These are phyloP conservation scores for Drechslerella dactyloides DNA, from an alignment of 2,329 filamentous ascomycete species.

Conservation along the genomic window DNA sequence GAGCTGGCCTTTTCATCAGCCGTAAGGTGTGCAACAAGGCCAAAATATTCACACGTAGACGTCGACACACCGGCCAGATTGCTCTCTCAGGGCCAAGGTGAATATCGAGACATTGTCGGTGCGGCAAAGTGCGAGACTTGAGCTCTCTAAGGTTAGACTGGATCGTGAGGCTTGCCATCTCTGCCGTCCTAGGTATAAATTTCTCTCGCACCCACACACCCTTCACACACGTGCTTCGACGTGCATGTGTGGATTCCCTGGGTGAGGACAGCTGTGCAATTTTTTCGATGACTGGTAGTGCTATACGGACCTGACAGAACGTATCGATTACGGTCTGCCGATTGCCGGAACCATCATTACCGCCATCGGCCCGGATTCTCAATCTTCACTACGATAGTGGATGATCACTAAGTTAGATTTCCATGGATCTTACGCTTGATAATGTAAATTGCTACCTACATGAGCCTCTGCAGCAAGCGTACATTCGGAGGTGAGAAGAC, in stretches of 20 bases:
- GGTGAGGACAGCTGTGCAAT: constrained; percentile 1
- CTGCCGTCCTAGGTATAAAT: constrained; percentile 23
- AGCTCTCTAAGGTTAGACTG: constrained; percentile 22
- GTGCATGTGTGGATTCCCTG: background rate
- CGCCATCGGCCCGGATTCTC: background rate
- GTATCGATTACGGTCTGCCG: background rate
- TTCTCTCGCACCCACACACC: constrained; percentile 42
- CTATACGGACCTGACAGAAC: background rate
- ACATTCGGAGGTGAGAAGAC: constrained; percentile 3
- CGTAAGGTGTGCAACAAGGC: constrained; percentile 23
- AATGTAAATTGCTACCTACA: no score
- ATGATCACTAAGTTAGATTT: no score
- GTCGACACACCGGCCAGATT: constrained; percentile 19
- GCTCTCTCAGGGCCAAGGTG: constrained; percentile 24
- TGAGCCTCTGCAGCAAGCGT: no score
- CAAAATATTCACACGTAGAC: constrained; percentile 30
- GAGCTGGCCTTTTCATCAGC: constrained; percentile 20
- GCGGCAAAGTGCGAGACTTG: constrained; percentile 12
- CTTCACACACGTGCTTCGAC: background rate
- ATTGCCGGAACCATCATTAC: background rate
- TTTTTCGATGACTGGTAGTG: background rate
- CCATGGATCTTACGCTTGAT: no score
- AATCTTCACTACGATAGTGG: no score
- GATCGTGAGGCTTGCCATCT: constrained; percentile 20
- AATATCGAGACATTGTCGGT: constrained; percentile 6